Conservation (phyloP, 257 asterid species). For the Scutellaria barbata region DNA sequence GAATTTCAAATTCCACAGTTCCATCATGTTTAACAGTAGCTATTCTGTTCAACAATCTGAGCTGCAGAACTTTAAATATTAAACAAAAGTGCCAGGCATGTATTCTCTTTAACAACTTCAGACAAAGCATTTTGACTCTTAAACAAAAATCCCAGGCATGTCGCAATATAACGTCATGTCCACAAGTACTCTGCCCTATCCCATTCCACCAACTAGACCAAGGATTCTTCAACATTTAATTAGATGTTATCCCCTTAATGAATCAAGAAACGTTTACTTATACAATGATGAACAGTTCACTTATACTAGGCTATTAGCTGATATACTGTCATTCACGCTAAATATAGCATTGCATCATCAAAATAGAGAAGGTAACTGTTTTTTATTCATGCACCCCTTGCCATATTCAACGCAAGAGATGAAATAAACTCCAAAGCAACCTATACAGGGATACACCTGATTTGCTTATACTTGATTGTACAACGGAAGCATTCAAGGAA, state of each 20-base stretch:
- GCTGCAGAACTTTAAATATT: slow-evolving; percentile 77
- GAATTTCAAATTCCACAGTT: slow-evolving; percentile 90
- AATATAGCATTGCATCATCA: not conserved
- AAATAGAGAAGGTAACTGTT: not conserved
- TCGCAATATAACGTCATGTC: slow-evolving; percentile 5
- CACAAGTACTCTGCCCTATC: slow-evolving; percentile 7
- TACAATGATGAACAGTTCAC: not conserved
- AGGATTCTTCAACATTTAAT: no score
- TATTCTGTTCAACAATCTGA: slow-evolving; percentile 85
- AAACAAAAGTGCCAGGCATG: slow-evolving; percentile 40
- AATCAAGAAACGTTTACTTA: not conserved
- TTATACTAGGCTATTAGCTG: slow-evolving; percentile 1
- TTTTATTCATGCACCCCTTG: not conserved
- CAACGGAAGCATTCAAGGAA: not conserved
- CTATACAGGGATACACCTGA: not conserved
- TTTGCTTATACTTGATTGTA: slow-evolving; percentile 11
- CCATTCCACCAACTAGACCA: slow-evolving; percentile 1
- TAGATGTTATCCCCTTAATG: not conserved
- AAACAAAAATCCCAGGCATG: slow-evolving; percentile 27
- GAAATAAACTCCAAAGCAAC: not conserved
- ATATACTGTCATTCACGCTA: not conserved
- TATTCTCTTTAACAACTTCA: slow-evolving; percentile 49
- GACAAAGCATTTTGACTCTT: slow-evolving; percentile 45
- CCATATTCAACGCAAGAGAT: not conserved
- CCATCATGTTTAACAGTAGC: slow-evolving; percentile 92